phyloP scores from a whole-genome alignment of 768 basidiomycete genomes.

The Butyriboletus loyo region DNA sequence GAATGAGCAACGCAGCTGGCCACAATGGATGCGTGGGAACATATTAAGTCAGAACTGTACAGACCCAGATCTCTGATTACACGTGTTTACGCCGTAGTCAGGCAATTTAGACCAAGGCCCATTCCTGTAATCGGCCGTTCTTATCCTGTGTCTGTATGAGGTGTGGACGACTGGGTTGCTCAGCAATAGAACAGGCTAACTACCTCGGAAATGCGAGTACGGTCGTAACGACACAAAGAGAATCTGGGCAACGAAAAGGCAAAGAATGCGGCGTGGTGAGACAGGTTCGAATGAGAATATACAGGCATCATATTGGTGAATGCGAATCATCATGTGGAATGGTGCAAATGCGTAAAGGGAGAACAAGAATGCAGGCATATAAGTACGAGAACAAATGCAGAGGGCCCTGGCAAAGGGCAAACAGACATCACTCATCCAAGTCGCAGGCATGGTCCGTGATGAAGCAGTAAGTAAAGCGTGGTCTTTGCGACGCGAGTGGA shows the following conservation, averaged over 20 bases:
- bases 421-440: conserved; percentile 27
- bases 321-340: conserved; percentile 19
- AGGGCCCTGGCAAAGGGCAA: background rate
- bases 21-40: conserved; percentile 27
- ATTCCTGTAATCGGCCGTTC: too few relatives aligned
- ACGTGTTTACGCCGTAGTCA: too few relatives aligned
- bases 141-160: too few relatives aligned
- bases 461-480: conserved; percentile 14
- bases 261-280: conserved; percentile 5
- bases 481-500: conserved; percentile 17
- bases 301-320: conserved; percentile 15
- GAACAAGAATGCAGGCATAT: conserved; percentile 26
- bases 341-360: conserved; percentile 15
- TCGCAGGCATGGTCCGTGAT: conserved; percentile 31
- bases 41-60: conserved; percentile 30
- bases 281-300: conserved; percentile 11
- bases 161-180: conserved; percentile 5
- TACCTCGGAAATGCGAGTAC: background rate
- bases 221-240: background rate
- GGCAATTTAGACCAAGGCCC: too few relatives aligned
- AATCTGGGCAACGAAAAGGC: background rate
- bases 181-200: background rate
- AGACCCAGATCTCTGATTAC: conserved; percentile 14
- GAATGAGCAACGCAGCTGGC: background rate
- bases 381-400: conserved; percentile 17